Evolutionary conservation across 1,284 basidiomycete genomes (phyloP).

Genomic region (Puccinia horiana): DNA sequence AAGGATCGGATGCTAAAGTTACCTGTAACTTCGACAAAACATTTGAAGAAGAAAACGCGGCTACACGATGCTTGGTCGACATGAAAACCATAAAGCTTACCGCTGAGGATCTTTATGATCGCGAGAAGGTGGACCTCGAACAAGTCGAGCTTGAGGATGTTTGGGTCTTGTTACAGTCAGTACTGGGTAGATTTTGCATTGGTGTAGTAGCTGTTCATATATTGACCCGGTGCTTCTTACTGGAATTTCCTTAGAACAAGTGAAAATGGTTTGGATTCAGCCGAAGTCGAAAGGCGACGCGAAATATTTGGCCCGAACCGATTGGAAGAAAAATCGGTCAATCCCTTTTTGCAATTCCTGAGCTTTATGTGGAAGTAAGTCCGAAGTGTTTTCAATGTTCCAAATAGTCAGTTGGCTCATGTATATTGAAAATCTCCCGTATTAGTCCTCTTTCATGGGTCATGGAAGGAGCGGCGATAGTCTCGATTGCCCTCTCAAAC

Average conservation of each 20-base stretch:
- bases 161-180: conserved; percentile 89
- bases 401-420: no score
- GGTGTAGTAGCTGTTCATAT: no score
- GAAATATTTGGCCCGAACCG: conserved; percentile 95
- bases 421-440: no score
- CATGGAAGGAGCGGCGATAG: conserved; percentile 96
- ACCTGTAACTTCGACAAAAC: conserved; percentile 46
- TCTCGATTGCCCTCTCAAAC: conserved; percentile 94
- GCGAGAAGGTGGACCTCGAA: conserved; percentile 98
- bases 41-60: conserved; percentile 50
- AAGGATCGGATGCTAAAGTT: not conserved
- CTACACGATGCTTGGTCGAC: conserved; percentile 59
- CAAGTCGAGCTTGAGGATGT: conserved; percentile 95
- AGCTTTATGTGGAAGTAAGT: conserved; percentile 50
- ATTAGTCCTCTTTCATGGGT: conserved; percentile 97
- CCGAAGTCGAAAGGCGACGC: conserved; percentile 80
- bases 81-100: conserved; percentile 73
- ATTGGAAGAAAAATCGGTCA: conserved; percentile 86
- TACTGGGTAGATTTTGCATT: no score
- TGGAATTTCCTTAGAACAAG: conserved; percentile 55
- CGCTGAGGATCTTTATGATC: conserved; percentile 92
- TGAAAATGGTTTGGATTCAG: conserved; percentile 73
- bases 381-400: no score
- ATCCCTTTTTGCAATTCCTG: conserved; percentile 71
- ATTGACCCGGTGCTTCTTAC: not conserved